A percentile compares a stretch with the other conserved stretches of the same genome.
Evolutionary conservation across 1,284 basidiomycete genomes (phyloP).

Genomic region (Ceratorhiza oryzae-sativae): DNA sequence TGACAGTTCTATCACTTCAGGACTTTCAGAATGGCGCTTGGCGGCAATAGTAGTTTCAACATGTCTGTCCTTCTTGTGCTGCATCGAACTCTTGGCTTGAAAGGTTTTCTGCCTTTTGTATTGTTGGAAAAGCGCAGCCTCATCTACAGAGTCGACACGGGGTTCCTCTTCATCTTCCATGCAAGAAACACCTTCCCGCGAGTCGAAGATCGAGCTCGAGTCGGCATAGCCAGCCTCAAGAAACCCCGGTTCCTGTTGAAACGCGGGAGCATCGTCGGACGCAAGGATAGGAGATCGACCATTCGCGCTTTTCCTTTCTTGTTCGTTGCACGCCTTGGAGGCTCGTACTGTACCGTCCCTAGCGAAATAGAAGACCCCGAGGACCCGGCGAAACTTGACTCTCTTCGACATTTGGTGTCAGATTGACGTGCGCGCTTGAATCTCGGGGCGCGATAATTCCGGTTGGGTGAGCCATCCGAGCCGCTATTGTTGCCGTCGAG

Average conservation of each 20-base stretch:
- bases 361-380: conserved; percentile 29
- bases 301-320: neutral
- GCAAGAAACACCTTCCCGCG: neutral
- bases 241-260: neutral
- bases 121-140: neutral
- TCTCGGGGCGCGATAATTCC: no score
- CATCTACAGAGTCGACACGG: neutral
- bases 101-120: neutral
- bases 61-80: no score
- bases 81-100: neutral
- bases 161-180: neutral
- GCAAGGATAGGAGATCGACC: neutral
- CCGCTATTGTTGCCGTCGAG: no score
- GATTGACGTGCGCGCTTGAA: no score
- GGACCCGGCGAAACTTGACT: no score
- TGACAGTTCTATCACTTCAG: no score
- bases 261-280: neutral
- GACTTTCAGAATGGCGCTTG: no score
- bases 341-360: conserved; percentile 4
- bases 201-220: neutral
- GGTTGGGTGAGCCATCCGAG: no score
- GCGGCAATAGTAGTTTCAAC: no score
- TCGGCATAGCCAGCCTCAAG: neutral
- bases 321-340: neutral
- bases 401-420: no score